These are phyloP conservation scores for Calonectria pteridis DNA, from an alignment of 2,329 filamentous ascomycete genomes.

Conservation along the genomic window DNA sequence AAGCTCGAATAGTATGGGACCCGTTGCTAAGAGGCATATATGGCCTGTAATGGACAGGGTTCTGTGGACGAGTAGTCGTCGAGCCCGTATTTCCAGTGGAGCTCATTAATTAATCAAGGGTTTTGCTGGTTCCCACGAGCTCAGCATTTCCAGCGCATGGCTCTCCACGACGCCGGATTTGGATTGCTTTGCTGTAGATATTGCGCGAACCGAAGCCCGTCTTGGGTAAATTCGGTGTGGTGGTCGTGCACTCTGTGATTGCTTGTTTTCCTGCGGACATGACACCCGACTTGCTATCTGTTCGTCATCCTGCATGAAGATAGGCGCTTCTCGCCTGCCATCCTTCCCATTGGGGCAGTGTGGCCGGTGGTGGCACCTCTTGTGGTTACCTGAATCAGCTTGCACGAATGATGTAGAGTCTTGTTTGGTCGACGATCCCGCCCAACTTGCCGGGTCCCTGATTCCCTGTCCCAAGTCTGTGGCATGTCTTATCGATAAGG, in stretches of 20 bases:
- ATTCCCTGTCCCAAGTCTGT: background rate
- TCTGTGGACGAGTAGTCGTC: background rate
- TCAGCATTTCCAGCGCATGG: slow-evolving; percentile 8
- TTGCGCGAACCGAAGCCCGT: background rate
- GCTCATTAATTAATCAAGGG: slow-evolving; percentile 14
- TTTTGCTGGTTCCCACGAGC: slow-evolving; percentile 10
- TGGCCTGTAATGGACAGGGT: background rate
- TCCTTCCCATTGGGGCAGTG: slow-evolving; percentile 4
- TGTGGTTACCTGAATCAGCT: background rate
- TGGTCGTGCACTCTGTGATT: background rate
- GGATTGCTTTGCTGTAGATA: background rate
- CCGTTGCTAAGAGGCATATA: slow-evolving; percentile 12
- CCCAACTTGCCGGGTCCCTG: background rate
- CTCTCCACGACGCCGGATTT: slow-evolving; percentile 2
- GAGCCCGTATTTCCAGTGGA: slow-evolving; percentile 25
- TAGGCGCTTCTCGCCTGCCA: background rate
- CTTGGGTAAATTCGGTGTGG: background rate
- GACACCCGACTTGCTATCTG: background rate
- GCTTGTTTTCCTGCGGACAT: background rate
- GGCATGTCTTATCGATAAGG: slow-evolving; percentile 24
- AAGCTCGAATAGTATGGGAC: background rate
- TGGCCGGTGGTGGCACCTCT: background rate
- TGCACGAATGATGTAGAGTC: slow-evolving; percentile 5
- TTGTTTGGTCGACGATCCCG: background rate
- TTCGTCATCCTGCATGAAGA: background rate